These are phyloP conservation scores for Suillus paluster DNA, from an alignment of 768 basidiomycete genomes.

Conservation along the genomic window DNA sequence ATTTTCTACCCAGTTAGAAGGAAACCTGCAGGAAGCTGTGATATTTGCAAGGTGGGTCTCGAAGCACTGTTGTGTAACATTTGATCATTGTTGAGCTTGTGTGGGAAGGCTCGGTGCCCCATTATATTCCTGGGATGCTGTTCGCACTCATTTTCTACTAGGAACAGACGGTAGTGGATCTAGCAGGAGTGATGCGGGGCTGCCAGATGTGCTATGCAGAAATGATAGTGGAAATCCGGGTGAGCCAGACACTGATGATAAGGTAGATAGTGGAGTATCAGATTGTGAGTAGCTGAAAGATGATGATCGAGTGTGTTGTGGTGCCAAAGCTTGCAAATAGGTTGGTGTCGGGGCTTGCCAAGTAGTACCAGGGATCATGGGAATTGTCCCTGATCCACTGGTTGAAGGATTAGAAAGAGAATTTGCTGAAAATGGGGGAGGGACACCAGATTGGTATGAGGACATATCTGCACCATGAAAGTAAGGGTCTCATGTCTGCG, in stretches of 20 bases:
- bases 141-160: background rate
- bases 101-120: background rate
- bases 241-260: background rate
- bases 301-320: background rate
- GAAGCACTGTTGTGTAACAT: background rate
- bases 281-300: background rate
- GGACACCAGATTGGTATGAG: no score
- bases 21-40: slow-evolving; percentile 37
- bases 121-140: background rate
- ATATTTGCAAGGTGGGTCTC: slow-evolving; percentile 22
- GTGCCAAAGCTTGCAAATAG: no score
- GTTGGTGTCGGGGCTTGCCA: no score
- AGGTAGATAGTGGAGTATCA: background rate
- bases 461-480: no score
- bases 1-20: slow-evolving; percentile 43
- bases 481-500: background rate
- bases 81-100: background rate
- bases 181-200: background rate
- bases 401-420: no score
- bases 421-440: no score
- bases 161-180: no score
- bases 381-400: no score
- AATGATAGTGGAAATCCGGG: background rate
- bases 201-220: background rate
- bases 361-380: no score